These are phyloP conservation scores for Primulina huaijiensis DNA, from an alignment of 257 asterid species.

Conservation along the genomic window DNA sequence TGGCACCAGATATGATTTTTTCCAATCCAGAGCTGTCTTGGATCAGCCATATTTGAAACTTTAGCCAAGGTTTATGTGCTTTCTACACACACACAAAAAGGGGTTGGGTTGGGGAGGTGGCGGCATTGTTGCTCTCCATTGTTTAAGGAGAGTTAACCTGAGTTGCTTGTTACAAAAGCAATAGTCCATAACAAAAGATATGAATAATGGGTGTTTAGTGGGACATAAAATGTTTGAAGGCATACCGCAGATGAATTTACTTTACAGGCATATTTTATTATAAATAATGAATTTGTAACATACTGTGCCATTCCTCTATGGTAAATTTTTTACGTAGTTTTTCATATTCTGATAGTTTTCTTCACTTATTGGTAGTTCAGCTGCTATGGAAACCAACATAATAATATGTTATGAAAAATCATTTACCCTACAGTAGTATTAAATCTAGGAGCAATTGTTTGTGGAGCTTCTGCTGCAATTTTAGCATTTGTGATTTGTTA, in stretches of 20 bases:
- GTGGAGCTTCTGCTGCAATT: not conserved
- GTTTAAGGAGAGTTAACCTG: not conserved
- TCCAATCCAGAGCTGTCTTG: constrained; percentile 4
- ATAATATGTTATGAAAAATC: not conserved
- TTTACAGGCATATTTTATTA: not conserved
- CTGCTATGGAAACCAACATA: constrained; percentile 6
- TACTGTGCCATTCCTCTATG: constrained; percentile 3
- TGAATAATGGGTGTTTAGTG: not conserved
- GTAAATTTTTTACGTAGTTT: not conserved
- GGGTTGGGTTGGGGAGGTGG: not conserved
- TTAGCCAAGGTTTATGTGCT: not conserved
- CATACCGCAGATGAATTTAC: too few species aligned
- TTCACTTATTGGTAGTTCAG: not conserved
- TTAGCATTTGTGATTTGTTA: not conserved
- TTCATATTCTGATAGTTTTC: not conserved
- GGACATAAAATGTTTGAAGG: not conserved
- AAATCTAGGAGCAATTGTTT: not conserved
- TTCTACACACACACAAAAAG: not conserved
- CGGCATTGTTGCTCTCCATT: not conserved
- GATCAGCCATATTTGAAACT: constrained; percentile 1
- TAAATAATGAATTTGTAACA: not conserved
- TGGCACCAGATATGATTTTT: constrained; percentile 2
- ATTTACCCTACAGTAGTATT: constrained; percentile 11
- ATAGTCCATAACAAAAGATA: not conserved
- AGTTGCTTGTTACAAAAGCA: not conserved